phyloP scores from a whole-genome alignment of 768 basidiomycete genomes.

The Suillus hirtellus region DNA sequence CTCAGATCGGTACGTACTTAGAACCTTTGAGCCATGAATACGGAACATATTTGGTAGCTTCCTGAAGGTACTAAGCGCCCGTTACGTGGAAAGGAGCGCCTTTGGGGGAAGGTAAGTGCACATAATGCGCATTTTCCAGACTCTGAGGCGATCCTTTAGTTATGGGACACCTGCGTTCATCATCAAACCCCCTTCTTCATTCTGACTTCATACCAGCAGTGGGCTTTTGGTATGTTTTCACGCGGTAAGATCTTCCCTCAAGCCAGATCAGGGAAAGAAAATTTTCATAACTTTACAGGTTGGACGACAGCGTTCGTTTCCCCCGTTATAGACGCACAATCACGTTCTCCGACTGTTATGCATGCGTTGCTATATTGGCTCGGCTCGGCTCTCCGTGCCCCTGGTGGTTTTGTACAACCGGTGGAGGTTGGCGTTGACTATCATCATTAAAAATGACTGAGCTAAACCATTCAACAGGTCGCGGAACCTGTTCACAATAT shows the following conservation, averaged over 20 bases:
- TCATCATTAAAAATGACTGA: not conserved
- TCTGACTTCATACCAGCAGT: conserved; percentile 58
- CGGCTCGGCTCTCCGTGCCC: conserved; percentile 44
- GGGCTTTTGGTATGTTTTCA: conserved; percentile 66
- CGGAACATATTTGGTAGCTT: conserved; percentile 21
- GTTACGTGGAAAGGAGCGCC: conserved; percentile 48
- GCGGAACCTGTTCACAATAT: conserved; percentile 34
- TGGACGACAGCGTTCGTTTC: conserved; percentile 57
- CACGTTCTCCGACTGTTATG: conserved; percentile 48
- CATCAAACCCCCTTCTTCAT: conserved; percentile 55
- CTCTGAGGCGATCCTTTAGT: conserved; percentile 21
- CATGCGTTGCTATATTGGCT: conserved; percentile 59
- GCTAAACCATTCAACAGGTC: conserved; percentile 19
- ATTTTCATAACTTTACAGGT: conserved; percentile 33
- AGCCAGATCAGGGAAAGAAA: not conserved
- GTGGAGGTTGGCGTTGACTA: conserved; percentile 17
- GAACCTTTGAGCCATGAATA: not conserved
- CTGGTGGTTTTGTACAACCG: conserved; percentile 31
- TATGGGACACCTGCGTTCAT: conserved; percentile 56
- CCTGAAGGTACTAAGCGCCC: conserved; percentile 36
- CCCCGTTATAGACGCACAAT: conserved; percentile 41
- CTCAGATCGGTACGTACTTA: conserved; percentile 29
- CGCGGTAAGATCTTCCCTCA: conserved; percentile 36
- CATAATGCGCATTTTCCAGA: not conserved
- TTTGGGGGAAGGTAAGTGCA: conserved; percentile 59